Base-by-base conservation (phyloP, 257 asterid genomes). In the Dorcoceras hygrometricum region DNA sequence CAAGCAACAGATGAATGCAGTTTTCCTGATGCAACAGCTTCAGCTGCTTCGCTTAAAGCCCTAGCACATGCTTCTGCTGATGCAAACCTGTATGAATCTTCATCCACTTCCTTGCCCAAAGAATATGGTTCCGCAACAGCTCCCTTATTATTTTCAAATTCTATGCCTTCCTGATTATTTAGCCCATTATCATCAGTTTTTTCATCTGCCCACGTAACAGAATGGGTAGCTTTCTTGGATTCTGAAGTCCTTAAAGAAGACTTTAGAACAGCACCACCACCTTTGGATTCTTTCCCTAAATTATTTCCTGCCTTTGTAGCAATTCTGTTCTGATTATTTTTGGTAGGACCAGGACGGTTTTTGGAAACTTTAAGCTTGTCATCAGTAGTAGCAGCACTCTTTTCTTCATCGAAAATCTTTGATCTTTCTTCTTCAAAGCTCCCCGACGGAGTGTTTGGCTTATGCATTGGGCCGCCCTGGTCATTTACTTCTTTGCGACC, bases 21-120 rank as follows among this genome's bases (percentile, higher is more conserved):
- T 64, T 72, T 71, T 72, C 94, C 96, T 2, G 89, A 82, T 72
- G 85, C 89, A 76, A 90, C 95, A 74, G 84, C 91, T 77, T 86
- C 96, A 43, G 97, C 89, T 61, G 94, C 99, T 80, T 81, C 73
- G 60, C 70, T 79, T 73, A 93, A 80, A 57, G 95, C 97, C 79
- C 51, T 73, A n/a, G 97, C 97, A 83, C 94, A 86, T 62, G 96
- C 95, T 82, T 93, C 91, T 23, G 97, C 96, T 65, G 96, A 90
- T 54, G 69, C 82, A 75, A 84, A 77, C 74, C 94, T 79, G 71
- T 76, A 36, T 3, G 87, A 66, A 71, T 72, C 83, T 32, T 76
- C 83, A 63, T 65, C 77, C 24, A 28, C 76, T 70, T 79, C 86
- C 65, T 76, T 75, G 11, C 63, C 75, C 7, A 48, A 62, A 22